Evolutionary conservation across 2,329 filamentous ascomycete genomes (phyloP).

Genomic region (Orbilia blumenaviensis): DNA sequence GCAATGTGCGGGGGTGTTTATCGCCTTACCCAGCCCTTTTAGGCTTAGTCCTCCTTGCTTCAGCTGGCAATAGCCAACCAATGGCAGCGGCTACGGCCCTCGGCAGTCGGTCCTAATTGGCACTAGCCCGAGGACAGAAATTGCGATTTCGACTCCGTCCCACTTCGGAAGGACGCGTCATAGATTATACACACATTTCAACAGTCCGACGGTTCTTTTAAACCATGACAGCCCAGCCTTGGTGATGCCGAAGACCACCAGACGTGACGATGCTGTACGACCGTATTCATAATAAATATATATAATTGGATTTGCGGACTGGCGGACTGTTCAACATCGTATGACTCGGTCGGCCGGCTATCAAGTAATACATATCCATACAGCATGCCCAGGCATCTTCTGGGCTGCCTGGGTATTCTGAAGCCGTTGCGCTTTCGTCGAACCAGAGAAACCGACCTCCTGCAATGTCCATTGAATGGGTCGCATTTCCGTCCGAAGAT

Average conservation of each 20-base stretch:
- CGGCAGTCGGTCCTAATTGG: background rate
- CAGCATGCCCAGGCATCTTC: no score
- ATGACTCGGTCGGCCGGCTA: background rate
- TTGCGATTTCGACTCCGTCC: conserved; percentile 9
- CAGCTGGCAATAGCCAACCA: conserved; percentile 14
- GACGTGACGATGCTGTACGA: no score
- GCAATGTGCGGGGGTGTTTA: conserved; percentile 50
- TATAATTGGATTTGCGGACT: background rate
- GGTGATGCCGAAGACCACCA: background rate
- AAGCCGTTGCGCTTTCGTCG: background rate
- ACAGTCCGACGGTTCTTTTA: background rate
- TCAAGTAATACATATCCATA: background rate
- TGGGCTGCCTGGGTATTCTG: background rate
- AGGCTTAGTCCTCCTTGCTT: conserved; percentile 11
- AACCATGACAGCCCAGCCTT: background rate
- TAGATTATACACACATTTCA: background rate
- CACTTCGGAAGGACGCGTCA: conserved; percentile 21
- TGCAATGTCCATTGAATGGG: background rate
- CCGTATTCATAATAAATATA: background rate
- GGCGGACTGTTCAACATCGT: background rate
- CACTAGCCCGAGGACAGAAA: conserved; percentile 17
- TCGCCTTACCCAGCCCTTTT: conserved; percentile 36
- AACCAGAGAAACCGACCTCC: background rate
- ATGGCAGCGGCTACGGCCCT: conserved; percentile 13
- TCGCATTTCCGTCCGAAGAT: background rate